Base-by-base conservation (phyloP, 2,329 filamentous ascomycete species). In the Pseudocercospora fuligena region DNA sequence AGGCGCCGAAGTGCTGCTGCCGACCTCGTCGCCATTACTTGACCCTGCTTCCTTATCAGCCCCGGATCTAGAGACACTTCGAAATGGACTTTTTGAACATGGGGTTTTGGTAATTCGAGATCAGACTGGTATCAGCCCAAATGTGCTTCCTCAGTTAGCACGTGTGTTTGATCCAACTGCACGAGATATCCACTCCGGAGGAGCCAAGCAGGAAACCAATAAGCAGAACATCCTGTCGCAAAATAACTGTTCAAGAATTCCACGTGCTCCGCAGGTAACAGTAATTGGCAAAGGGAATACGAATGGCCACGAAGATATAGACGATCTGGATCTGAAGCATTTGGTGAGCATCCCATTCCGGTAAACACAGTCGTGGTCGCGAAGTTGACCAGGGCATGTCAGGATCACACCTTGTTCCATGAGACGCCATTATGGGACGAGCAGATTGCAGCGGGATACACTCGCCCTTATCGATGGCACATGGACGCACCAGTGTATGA, bases 391-490 rank as follows among this genome's bases (percentile, higher is more conserved):
- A 14, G 31, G 12, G 25, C 14, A 2, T 23, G 12, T 5, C 43
- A 63, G 61, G 69, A 71, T 33, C 69, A 70, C 46, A 54, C 62
- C 43, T 53, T 47, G 8, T 84, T 61, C 79, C 82, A 65, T 73
- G 74, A 70, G 47, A 69, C 16, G 23, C 72, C 70, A 19, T 59
- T 73, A 9, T 67, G 66, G 19, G 19, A 29, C 29, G 67, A 73
- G 19, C 27, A 63, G n/a, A 60, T 66, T 3, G 60, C 51, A 1
- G 43, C 51, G 12, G 72, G 73, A 9, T 66, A 70, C 27, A 77
- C 75, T 5, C 66, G 74, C 16, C 72, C 72, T 2, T 76, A 76
- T 64, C 60, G 74, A 21, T 77, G 74, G 75, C 74, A 77, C 63
- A 73, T 74, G 71, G 74, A 77, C 64, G 68, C 71, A n/a, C 74